Conservation (phyloP, 345 rosid species). For the Salix arbutifolia region DNA sequence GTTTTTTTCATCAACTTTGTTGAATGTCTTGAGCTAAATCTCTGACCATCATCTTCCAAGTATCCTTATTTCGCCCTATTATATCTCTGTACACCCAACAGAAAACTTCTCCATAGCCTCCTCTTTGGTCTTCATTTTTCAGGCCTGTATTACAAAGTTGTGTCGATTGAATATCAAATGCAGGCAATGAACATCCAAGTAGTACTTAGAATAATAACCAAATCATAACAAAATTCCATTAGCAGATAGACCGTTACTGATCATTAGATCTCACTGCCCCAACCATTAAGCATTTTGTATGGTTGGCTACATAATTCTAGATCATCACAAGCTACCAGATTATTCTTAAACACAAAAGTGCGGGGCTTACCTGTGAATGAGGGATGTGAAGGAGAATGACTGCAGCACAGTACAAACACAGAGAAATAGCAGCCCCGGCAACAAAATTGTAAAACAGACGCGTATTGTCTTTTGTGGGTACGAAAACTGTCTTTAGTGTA, state of each 20-base stretch:
- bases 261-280: background rate
- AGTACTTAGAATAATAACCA: background rate
- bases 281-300: background rate
- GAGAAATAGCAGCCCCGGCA: slow-evolving; percentile 58
- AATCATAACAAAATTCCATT: background rate
- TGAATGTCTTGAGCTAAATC: slow-evolving; percentile 6
- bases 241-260: background rate
- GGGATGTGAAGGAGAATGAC: slow-evolving; percentile 79
- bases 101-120: background rate
- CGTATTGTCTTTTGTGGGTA: slow-evolving; percentile 71
- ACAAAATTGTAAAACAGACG: slow-evolving; percentile 56
- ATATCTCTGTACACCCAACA: slow-evolving; percentile 7
- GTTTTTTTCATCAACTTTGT: slow-evolving; percentile 12
- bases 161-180: background rate
- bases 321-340: background rate
- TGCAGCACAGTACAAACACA: slow-evolving; percentile 56
- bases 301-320: background rate
- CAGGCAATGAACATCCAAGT: background rate
- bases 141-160: slow-evolving; percentile 24
- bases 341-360: background rate
- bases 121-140: slow-evolving; percentile 11
- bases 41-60: slow-evolving; percentile 13
- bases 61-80: slow-evolving; percentile 25
- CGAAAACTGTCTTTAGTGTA: slow-evolving; percentile 58
- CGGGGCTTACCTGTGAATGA: slow-evolving; percentile 47